Percentiles rank a stretch among this genome's conserved stretches.
phyloP scores from a whole-genome alignment of 2,329 filamentous ascomycete species.

The Cladosporium cucumerinum region DNA sequence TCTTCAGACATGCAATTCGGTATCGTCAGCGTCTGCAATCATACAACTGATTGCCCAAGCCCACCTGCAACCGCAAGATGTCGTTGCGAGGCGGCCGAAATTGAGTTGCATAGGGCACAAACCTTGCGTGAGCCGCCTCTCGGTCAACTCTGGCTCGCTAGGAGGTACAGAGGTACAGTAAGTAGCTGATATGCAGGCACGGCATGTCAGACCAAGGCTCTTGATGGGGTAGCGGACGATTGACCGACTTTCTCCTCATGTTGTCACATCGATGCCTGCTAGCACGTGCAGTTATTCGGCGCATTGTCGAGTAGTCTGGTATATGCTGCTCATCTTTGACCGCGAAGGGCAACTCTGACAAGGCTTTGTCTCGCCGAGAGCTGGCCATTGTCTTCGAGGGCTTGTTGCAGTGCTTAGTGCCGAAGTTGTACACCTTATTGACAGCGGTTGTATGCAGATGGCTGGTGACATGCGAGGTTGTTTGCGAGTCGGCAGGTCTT shows the following conservation, averaged over 20 bases:
- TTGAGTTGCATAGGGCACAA: constrained; percentile 7
- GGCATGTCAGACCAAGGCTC: constrained; percentile 4
- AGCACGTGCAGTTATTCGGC: background rate
- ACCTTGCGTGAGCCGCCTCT: constrained; percentile 10
- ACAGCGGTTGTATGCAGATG: background rate
- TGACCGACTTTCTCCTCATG: background rate
- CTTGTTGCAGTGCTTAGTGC: background rate
- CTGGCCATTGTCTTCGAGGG: background rate
- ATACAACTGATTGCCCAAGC: constrained; percentile 10
- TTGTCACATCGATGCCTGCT: background rate
- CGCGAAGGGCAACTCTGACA: background rate
- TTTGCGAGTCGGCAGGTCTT: background rate
- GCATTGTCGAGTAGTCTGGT: background rate
- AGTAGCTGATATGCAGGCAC: background rate
- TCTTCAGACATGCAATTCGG: constrained; percentile 4
- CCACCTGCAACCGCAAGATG: background rate
- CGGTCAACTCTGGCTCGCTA: constrained; percentile 4
- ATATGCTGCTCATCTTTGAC: constrained; percentile 12
- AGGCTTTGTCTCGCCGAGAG: background rate
- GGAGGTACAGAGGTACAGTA: background rate
- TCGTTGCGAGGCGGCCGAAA: constrained; percentile 13
- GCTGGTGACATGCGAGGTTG: background rate
- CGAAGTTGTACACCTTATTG: background rate
- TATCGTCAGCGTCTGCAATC: constrained; percentile 12
- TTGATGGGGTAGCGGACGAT: background rate